phyloP scores from a whole-genome alignment of 306 rosid species.

The Cicer pinnatifidum region DNA sequence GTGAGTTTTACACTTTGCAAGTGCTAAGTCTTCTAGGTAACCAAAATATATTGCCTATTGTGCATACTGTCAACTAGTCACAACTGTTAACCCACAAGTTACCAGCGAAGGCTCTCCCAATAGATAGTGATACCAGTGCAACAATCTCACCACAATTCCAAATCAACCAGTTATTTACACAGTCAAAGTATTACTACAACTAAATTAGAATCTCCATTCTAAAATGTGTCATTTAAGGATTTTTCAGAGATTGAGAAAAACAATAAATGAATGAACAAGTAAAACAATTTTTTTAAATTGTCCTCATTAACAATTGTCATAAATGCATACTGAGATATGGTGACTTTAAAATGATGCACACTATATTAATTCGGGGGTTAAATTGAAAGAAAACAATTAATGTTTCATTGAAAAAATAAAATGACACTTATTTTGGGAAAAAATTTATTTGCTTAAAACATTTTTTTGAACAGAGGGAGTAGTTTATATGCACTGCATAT shows the following conservation, averaged over 20 bases:
- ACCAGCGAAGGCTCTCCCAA: slow-evolving; percentile 9
- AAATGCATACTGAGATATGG: no score
- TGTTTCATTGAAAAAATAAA: background rate
- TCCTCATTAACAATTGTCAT: no score
- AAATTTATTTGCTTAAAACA: no score
- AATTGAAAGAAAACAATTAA: no score
- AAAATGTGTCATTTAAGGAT: no score
- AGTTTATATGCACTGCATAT: slow-evolving; percentile 14
- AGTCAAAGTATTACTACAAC: background rate
- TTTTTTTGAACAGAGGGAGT: background rate
- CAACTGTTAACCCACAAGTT: background rate
- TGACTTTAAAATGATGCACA: no score
- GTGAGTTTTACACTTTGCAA: background rate
- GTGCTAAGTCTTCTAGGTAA: slow-evolving; percentile 14
- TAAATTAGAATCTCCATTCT: no score
- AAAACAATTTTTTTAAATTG: no score
- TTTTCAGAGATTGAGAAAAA: no score
- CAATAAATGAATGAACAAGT: no score
- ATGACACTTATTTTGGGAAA: no score
- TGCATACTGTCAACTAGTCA: background rate
- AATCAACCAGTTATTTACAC: slow-evolving; percentile 12
- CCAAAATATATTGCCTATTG: slow-evolving; percentile 21
- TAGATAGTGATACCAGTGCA: background rate
- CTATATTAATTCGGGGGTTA: no score
- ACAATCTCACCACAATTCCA: slow-evolving; percentile 25